These are phyloP conservation scores for Viridothelium virens DNA, from an alignment of 495 filamentous ascomycete species.

Conservation along the genomic window DNA sequence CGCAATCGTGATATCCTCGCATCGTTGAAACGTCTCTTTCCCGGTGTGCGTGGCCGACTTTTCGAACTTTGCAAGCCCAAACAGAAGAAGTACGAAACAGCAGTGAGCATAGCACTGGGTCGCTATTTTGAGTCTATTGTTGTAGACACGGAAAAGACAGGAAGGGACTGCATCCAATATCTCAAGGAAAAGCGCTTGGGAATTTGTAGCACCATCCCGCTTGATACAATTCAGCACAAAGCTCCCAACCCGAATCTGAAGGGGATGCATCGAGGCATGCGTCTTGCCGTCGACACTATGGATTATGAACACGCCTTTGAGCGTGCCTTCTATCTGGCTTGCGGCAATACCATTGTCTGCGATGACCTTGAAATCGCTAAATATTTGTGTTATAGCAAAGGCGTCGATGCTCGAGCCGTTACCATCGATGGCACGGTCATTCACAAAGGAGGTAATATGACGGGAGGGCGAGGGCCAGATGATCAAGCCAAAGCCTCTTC, in stretches of 20 bases:
- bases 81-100: slow-evolving; percentile 90
- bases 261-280: slow-evolving; percentile 73
- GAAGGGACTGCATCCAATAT: slow-evolving; percentile 88
- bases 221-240: slow-evolving; percentile 94
- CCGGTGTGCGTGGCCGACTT: slow-evolving; percentile 81
- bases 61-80: slow-evolving; percentile 91
- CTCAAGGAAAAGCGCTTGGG: slow-evolving; percentile 79
- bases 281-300: slow-evolving; percentile 91
- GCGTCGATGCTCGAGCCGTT: slow-evolving; percentile 86
- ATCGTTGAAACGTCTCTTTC: slow-evolving; percentile 82
- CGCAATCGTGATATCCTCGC: slow-evolving; percentile 69
- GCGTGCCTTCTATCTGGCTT: slow-evolving; percentile 88
- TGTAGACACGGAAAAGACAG: slow-evolving; percentile 93
- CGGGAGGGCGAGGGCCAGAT: slow-evolving; percentile 74
- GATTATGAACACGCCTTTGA: slow-evolving; percentile 83
- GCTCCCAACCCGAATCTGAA: slow-evolving; percentile 82
- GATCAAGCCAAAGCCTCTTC: slow-evolving; percentile 53
- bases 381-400: slow-evolving; percentile 76
- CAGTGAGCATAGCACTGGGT: slow-evolving; percentile 85
- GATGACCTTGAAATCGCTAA: slow-evolving; percentile 80
- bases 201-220: slow-evolving; percentile 84
- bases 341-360: slow-evolving; percentile 91
- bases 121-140: slow-evolving; percentile 89
- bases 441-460: slow-evolving; percentile 96
- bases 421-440: slow-evolving; percentile 88